phyloP scores from a whole-genome alignment of 257 asterid genomes.

The Knoxia roxburghii region DNA sequence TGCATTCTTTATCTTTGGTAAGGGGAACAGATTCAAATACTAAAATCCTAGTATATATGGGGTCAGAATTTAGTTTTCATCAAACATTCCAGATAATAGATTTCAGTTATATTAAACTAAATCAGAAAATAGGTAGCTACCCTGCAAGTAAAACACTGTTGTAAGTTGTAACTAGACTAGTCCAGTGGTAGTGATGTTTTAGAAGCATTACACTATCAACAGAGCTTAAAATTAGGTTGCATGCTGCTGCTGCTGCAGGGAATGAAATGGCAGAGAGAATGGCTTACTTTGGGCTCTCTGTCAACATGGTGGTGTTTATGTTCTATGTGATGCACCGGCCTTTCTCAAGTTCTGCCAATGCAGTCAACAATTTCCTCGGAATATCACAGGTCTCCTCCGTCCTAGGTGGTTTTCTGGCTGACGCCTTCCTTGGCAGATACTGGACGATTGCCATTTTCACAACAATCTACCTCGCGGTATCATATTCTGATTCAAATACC shows the following conservation, averaged over 20 bases:
- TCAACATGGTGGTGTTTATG: slow-evolving; percentile 96
- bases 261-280: slow-evolving; percentile 99
- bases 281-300: slow-evolving; percentile 96
- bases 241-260: slow-evolving; percentile 33
- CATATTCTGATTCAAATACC: neutral
- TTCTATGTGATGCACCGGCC: slow-evolving; percentile 96
- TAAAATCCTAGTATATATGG: no score
- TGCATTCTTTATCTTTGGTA: slow-evolving; percentile 96
- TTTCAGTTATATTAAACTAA: no score
- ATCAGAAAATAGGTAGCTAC: neutral
- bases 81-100: neutral
- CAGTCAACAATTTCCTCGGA: slow-evolving; percentile 88
- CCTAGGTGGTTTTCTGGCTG: slow-evolving; percentile 90
- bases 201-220: neutral
- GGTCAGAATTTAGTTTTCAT: neutral
- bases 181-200: neutral
- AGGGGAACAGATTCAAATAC: neutral
- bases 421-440: slow-evolving; percentile 93
- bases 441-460: slow-evolving; percentile 98
- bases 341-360: slow-evolving; percentile 79
- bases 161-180: neutral
- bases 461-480: slow-evolving; percentile 79
- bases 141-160: neutral
- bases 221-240: neutral
- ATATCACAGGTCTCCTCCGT: slow-evolving; percentile 96